Base-by-base conservation (phyloP, 2,329 filamentous ascomycete species). In the Aspergillus spinulosporus region DNA sequence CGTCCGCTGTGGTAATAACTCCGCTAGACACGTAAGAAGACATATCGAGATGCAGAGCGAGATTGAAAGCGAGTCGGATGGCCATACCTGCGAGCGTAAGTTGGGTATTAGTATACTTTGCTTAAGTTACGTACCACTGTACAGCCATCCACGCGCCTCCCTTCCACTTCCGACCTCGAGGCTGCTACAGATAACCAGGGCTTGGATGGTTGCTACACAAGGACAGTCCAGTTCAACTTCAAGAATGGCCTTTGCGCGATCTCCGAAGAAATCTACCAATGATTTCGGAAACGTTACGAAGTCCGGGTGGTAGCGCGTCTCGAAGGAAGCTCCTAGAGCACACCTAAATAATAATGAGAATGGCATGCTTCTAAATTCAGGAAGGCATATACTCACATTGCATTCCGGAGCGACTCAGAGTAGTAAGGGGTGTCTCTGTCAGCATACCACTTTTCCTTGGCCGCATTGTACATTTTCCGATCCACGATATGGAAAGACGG, bases 401-500 rank as follows among this genome's bases (percentile, higher is more conserved):
- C 65, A 51, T 65, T 61, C 12, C 58, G 60, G 1, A 69, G 57
- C 2, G 65, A 58, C n/a, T 66, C 64, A 1, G 66, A 68, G 48
- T 67, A 69, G 7, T 62, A 63, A 0, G 61, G 52, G 0, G 62
- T 67, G 9, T 62, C 58, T 12, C 63, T 62, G 36, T 54, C 57
- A 5, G 57, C 42, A 9, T 49, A 32, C 58, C 58, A 62, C 34
- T 59, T 62, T 11, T 44, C 47, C 43, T 58, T 62, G 9, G 59
- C 61, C 36, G 59, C 51, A 12, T 62, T 54, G 21, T 67, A 68
- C 11, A 67, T 59, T 1, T 62, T 57, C 44, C 66, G 62, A 57
- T 76, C 72, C 2, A 76, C 69, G 0, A 73, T 66, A 43, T 73
- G 67, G 51, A 69, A 71, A 6, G 64, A 64, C 3, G 74, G 68